Evolutionary conservation across 768 basidiomycete genomes (phyloP), one percentile per base, ranked within the genome.

Genomic region (Peribolospora baueri): DNA sequence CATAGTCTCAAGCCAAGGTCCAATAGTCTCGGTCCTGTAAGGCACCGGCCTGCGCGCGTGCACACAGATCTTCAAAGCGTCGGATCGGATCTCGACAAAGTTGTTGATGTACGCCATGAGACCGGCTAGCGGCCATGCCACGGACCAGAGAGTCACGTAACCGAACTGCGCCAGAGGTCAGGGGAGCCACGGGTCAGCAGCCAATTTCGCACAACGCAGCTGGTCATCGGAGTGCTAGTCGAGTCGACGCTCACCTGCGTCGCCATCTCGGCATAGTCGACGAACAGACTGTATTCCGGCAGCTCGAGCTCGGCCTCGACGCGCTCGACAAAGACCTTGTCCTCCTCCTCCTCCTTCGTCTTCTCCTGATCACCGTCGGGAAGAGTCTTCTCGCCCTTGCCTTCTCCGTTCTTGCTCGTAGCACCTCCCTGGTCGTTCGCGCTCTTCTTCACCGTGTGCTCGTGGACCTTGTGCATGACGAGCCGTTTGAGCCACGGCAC

Each of bases 261-360:
- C 11, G 84, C 84, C 90, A 98, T 95, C 70, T 98, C 93, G 62
- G 78, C 79, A 67, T 91, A 98, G 68, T 95, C 91, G 53, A 63
- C 76, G 62, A 85, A 88, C 5, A 82, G 70, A 42, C 79, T 75
- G 62, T 90, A 88, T 45, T 79, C 79, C 0, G 88, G 83, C 50
- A 90, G 70, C 37, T 76, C 75, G 5, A 80, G 79, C 69, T 97
- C 81, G 51, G 70, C 70, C 56, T 86, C 72, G 37, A 93, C 80
- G 50, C 73, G 69, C 62, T 84, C 81, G 65, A 98, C 67, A 64
- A 87, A 88, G 54, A 74, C 75, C 47, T 79, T 72, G 65, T 93
- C 91, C 58, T 77, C 78, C 61, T 75, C 70, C 3, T 66, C 55
- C 14, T 62, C 60, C 39, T 38, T 54, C 13, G 40, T 5, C 61